Percentiles rank a stretch among this genome's conserved stretches.
These are phyloP conservation scores for Talaromyces sp. DNA, from an alignment of 2,329 filamentous ascomycete species.

Conservation along the genomic window DNA sequence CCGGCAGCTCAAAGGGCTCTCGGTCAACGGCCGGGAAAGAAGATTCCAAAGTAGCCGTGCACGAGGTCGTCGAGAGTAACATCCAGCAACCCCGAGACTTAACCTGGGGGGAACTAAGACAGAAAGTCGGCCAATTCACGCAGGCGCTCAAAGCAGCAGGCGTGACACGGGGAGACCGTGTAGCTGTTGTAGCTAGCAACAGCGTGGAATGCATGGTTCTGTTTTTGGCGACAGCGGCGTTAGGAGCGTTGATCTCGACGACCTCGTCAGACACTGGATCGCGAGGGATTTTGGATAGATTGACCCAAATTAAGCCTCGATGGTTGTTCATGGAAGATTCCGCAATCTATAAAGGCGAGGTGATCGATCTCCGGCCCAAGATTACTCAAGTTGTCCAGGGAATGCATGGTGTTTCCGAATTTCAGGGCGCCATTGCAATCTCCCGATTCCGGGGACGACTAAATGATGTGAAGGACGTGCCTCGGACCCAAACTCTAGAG, in stretches of 20 bases:
- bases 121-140: slow-evolving; percentile 52
- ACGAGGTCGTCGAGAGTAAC: slow-evolving; percentile 50
- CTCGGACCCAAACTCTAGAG: slow-evolving; percentile 36
- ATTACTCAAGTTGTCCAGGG: slow-evolving; percentile 62
- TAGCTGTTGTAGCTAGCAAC: slow-evolving; percentile 71
- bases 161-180: slow-evolving; percentile 63
- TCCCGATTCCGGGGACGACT: slow-evolving; percentile 55
- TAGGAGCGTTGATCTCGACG: slow-evolving; percentile 71
- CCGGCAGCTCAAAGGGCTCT: slow-evolving; percentile 32
- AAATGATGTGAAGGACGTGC: slow-evolving; percentile 52
- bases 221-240: slow-evolving; percentile 61
- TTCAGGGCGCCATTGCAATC: slow-evolving; percentile 59
- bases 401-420: slow-evolving; percentile 55
- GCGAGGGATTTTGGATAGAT: slow-evolving; percentile 67
- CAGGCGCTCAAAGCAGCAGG: slow-evolving; percentile 63
- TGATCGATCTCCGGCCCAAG: slow-evolving; percentile 64
- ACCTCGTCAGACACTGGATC: slow-evolving; percentile 80
- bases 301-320: slow-evolving; percentile 68
- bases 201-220: slow-evolving; percentile 67
- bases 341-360: slow-evolving; percentile 73
- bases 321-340: slow-evolving; percentile 81
- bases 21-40: slow-evolving; percentile 59
- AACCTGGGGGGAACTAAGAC: slow-evolving; percentile 62
- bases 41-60: slow-evolving; percentile 63
- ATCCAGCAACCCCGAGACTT: slow-evolving; percentile 40